phyloP scores from a whole-genome alignment of 1,139 yeast species.

The Kodamaea suecica region DNA sequence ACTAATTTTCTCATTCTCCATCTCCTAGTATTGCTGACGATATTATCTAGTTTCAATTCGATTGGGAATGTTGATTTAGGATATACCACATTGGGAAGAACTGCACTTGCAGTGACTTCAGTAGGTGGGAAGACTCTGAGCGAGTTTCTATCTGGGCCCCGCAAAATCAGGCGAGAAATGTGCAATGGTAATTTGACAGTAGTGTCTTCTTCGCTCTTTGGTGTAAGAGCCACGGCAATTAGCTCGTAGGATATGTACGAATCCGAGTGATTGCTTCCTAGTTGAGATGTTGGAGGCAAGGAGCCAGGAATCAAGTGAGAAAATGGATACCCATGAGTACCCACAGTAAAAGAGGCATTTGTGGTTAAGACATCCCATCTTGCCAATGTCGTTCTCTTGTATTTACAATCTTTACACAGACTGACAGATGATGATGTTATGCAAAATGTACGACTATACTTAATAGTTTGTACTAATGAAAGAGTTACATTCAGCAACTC shows the following conservation, averaged over 20 bases:
- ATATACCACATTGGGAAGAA: conserved; percentile 81
- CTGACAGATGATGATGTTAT: conserved; percentile 50
- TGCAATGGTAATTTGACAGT: conserved; percentile 64
- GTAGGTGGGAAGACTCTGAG: conserved; percentile 95
- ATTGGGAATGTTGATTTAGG: conserved; percentile 85
- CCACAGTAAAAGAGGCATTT: conserved; percentile 53
- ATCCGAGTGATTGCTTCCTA: conserved; percentile 49
- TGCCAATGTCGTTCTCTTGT: conserved; percentile 60
- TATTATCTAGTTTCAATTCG: conserved; percentile 78
- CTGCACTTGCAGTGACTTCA: conserved; percentile 79
- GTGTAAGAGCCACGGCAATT: conserved; percentile 49
- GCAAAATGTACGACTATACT: conserved; percentile 61
- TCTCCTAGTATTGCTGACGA: conserved; percentile 56
- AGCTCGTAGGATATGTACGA: conserved; percentile 69
- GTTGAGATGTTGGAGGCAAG: conserved; percentile 73
- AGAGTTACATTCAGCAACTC: conserved; percentile 58
- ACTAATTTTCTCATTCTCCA: conserved; percentile 90
- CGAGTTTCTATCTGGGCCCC: conserved; percentile 85
- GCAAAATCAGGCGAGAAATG: conserved; percentile 69
- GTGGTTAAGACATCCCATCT: conserved; percentile 80
- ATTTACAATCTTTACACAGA: conserved; percentile 57
- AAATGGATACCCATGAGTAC: conserved; percentile 87
- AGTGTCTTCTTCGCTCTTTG: conserved; percentile 25
- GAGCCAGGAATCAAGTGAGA: conserved; percentile 89
- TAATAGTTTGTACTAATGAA: conserved; percentile 66